These are phyloP conservation scores for Podila clonocystis DNA, from an alignment of 192 early-diverging fungal species.

Conservation along the genomic window DNA sequence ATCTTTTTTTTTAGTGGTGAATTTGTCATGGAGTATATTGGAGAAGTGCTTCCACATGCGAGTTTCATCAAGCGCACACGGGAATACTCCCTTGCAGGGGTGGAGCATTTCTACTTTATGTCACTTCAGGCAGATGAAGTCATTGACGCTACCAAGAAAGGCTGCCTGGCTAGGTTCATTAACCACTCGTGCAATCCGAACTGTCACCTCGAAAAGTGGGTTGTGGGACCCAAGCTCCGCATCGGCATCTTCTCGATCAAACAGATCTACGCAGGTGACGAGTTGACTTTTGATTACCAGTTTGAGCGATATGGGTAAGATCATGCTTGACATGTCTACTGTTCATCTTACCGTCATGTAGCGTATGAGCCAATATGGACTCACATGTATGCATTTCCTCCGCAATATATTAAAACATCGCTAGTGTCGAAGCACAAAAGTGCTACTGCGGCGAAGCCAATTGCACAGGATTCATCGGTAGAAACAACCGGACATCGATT, in stretches of 20 bases:
- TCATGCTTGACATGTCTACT: neutral
- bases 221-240: conserved; percentile 86
- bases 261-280: conserved; percentile 79
- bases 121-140: conserved; percentile 89
- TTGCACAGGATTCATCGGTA: conserved; percentile 94
- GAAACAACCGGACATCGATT: conserved; percentile 71
- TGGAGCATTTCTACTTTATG: conserved; percentile 99
- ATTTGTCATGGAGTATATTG: conserved; percentile 98
- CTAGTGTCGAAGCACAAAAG: conserved; percentile 85
- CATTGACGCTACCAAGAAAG: conserved; percentile 95
- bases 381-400: neutral
- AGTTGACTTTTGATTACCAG: conserved; percentile 99
- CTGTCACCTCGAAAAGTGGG: conserved; percentile 96
- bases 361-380: neutral
- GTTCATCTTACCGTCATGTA: neutral
- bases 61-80: conserved; percentile 86
- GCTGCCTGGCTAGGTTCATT: conserved; percentile 95
- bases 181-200: conserved; percentile 99
- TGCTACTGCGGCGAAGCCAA: conserved; percentile 92
- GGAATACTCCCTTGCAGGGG: conserved; percentile 83
- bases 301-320: conserved; percentile 92
- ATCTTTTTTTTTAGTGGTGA: conserved; percentile 63
- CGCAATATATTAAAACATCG: neutral
- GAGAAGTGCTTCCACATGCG: conserved; percentile 86
- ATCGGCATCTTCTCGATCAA: conserved; percentile 96